Percentiles rank a stretch among this genome's conserved stretches.
These are phyloP conservation scores for Chimonanthus praecox DNA, from an alignment of 164 flowering plant species.

Conservation along the genomic window DNA sequence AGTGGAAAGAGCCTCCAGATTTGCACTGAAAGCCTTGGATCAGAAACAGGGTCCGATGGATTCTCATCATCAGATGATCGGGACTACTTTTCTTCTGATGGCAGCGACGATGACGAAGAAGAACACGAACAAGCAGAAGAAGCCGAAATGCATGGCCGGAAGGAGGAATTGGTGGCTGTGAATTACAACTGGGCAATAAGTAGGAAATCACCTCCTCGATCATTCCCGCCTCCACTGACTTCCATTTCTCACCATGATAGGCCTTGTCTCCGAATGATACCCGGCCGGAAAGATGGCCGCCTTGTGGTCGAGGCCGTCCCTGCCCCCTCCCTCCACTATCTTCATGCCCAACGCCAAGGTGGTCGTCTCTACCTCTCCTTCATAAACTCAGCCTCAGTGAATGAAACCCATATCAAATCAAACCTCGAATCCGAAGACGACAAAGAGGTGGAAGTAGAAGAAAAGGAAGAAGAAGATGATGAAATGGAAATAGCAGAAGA, in stretches of 20 bases:
- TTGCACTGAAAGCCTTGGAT: conserved; percentile 94
- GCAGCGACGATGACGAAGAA: conserved; percentile 3
- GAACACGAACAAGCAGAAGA: background rate
- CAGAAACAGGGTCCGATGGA: conserved; percentile 84
- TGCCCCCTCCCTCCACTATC: conserved; percentile 30
- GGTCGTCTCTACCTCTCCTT: conserved; percentile 66
- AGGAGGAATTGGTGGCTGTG: background rate
- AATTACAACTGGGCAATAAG: conserved; percentile 5
- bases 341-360: conserved; percentile 50
- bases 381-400: conserved; percentile 2
- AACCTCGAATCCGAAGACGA: background rate
- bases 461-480: conserved; percentile 4
- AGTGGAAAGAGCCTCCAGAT: conserved; percentile 66
- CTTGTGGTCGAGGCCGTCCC: conserved; percentile 68
- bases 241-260: conserved; percentile 43
- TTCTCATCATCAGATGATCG: conserved; percentile 22
- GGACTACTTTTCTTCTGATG: background rate
- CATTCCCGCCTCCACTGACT: conserved; percentile 71
- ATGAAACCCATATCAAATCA: background rate
- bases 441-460: conserved; percentile 11
- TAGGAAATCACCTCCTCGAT: conserved; percentile 18
- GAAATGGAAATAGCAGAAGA: background rate
- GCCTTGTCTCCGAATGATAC: conserved; percentile 35
- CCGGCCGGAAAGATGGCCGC: conserved; percentile 54
- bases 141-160: background rate